A percentile compares a stretch with the other conserved stretches of the same genome.
phyloP scores from a whole-genome alignment of 1,139 yeast species.

The Geotrichum bryndzae region DNA sequence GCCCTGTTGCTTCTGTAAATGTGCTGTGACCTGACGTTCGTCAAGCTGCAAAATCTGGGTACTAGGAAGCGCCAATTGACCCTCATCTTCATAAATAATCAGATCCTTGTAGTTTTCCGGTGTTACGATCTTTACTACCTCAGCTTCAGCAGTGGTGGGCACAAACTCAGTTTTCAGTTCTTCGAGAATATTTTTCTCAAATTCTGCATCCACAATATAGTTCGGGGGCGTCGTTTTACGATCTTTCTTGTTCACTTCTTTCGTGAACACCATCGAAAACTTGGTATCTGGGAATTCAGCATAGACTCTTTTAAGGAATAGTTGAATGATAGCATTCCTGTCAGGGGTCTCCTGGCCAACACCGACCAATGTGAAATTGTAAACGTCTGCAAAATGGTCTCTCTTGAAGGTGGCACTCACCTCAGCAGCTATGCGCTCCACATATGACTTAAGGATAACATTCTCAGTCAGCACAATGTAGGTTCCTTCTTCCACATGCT shows the following conservation, averaged over 20 bases:
- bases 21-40: background rate
- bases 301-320: background rate
- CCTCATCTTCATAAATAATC: background rate
- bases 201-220: background rate
- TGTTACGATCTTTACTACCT: background rate
- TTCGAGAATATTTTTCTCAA: slow-evolving; percentile 2
- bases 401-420: background rate
- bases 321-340: background rate
- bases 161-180: background rate
- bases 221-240: slow-evolving; percentile 6
- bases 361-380: slow-evolving; percentile 1
- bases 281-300: background rate
- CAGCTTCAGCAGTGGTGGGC: background rate
- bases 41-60: slow-evolving; percentile 5
- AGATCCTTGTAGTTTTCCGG: background rate
- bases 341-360: slow-evolving; percentile 5
- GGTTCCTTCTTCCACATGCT: background rate
- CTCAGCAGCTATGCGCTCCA: background rate
- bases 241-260: slow-evolving; percentile 6
- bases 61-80: background rate
- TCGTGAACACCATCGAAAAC: slow-evolving; percentile 1
- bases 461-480: slow-evolving; percentile 3
- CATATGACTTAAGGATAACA: slow-evolving; percentile 4
- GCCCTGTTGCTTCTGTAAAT: slow-evolving; percentile 1
- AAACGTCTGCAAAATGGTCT: slow-evolving; percentile 1